These are phyloP conservation scores for Mycogone perniciosa DNA, from an alignment of 2,329 filamentous ascomycete genomes.

Conservation along the genomic window DNA sequence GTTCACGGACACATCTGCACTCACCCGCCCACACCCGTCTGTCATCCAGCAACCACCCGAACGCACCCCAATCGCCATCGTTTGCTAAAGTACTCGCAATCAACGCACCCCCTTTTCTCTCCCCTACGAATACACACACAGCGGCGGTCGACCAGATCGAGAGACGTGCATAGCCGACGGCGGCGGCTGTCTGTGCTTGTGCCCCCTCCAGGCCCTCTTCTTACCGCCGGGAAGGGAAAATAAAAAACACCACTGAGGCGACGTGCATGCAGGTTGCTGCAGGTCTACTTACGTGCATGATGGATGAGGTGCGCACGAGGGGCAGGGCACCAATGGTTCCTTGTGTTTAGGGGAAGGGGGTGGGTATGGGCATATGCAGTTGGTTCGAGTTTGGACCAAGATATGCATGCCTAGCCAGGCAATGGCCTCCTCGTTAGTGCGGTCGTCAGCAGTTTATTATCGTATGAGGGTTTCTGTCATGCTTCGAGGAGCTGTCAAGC, in stretches of 20 bases:
- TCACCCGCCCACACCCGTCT: no score
- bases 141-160: background rate
- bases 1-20: no score
- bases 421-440: no score
- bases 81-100: no score
- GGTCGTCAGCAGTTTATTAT: no score
- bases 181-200: background rate
- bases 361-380: constrained; percentile 6
- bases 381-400: background rate
- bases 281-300: constrained; percentile 8
- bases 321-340: constrained; percentile 1
- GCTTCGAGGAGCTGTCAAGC: no score
- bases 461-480: no score
- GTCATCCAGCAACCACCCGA: no score
- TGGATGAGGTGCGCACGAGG: constrained; percentile 6
- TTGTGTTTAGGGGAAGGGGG: background rate
- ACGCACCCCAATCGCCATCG: no score
- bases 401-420: no score
- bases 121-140: no score
- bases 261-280: background rate
- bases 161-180: background rate
- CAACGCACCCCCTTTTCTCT: no score
- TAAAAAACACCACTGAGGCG: background rate
- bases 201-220: background rate
- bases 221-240: background rate